Conservation (phyloP, 345 rosid genomes). For the Xanthoceras sorbifolium region DNA sequence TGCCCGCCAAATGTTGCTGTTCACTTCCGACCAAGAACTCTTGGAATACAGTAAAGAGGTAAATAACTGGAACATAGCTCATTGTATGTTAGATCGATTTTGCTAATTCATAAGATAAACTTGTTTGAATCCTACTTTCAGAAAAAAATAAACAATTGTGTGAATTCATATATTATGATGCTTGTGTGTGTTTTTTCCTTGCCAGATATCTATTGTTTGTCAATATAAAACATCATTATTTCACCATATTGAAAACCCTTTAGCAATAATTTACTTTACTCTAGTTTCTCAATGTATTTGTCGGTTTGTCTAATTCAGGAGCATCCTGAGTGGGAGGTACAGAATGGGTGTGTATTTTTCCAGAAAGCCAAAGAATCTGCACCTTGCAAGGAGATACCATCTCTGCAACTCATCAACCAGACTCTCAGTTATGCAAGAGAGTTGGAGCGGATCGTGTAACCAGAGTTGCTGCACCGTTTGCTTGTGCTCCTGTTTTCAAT, state of each 20-base stretch:
- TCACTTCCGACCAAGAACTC: constrained; percentile 78
- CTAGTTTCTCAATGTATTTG: background rate
- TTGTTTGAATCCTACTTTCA: background rate
- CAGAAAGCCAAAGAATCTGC: constrained; percentile 93
- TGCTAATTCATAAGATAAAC: background rate
- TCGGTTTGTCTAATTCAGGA: constrained; percentile 49
- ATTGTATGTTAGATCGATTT: background rate
- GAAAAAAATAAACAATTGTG: background rate
- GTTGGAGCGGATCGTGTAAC: constrained; percentile 93
- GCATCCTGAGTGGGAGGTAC: constrained; percentile 93
- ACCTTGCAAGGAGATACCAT: constrained; percentile 95
- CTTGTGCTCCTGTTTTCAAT: background rate
- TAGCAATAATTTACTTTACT: background rate
- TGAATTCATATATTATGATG: background rate
- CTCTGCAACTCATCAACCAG: constrained; percentile 94
- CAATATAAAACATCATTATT: background rate
- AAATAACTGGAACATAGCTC: background rate
- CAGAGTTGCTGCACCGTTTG: background rate
- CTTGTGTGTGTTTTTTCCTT: background rate
- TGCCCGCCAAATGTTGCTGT: constrained; percentile 76
- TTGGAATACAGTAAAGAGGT: constrained; percentile 78
- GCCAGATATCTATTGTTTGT: background rate
- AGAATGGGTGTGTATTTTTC: constrained; percentile 67
- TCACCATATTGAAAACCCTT: background rate
- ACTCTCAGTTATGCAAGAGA: constrained; percentile 97